phyloP scores from a whole-genome alignment of 345 rosid genomes.

The Mercurialis annua region DNA sequence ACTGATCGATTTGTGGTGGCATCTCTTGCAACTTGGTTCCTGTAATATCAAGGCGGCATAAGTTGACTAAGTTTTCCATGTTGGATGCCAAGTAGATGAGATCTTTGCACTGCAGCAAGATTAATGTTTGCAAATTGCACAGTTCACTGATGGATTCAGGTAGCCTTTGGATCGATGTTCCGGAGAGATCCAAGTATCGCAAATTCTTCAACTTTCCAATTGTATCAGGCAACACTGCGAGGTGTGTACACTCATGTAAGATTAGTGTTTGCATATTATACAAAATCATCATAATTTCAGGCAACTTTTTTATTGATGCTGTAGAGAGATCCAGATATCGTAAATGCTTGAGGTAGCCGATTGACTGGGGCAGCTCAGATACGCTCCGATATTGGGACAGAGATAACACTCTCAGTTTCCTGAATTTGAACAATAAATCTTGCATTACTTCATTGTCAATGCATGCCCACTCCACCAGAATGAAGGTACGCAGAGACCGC shows the following conservation, averaged over 20 bases:
- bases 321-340: slow-evolving; percentile 8
- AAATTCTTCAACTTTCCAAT: slow-evolving; percentile 5
- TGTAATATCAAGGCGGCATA: background rate
- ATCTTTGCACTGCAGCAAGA: background rate
- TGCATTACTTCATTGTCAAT: slow-evolving; percentile 5
- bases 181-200: slow-evolving; percentile 10
- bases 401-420: background rate
- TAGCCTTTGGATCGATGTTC: background rate
- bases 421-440: background rate
- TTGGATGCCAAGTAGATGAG: background rate
- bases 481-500: background rate
- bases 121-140: slow-evolving; percentile 10
- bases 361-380: slow-evolving; percentile 1
- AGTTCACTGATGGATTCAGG: background rate
- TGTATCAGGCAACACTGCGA: slow-evolving; percentile 1
- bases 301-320: slow-evolving; percentile 6
- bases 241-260: slow-evolving; percentile 3
- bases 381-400: slow-evolving; percentile 11
- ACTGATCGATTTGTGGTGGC: background rate
- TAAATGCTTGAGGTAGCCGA: slow-evolving; percentile 11
- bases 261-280: slow-evolving; percentile 5
- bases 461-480: background rate
- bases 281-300: background rate
- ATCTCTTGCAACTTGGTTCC: slow-evolving; percentile 10
- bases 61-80: slow-evolving; percentile 3